A percentile compares a stretch with the other conserved stretches of the same genome.
phyloP scores from a whole-genome alignment of 805 yeast species.

The Barnettozyma botsteinii region DNA sequence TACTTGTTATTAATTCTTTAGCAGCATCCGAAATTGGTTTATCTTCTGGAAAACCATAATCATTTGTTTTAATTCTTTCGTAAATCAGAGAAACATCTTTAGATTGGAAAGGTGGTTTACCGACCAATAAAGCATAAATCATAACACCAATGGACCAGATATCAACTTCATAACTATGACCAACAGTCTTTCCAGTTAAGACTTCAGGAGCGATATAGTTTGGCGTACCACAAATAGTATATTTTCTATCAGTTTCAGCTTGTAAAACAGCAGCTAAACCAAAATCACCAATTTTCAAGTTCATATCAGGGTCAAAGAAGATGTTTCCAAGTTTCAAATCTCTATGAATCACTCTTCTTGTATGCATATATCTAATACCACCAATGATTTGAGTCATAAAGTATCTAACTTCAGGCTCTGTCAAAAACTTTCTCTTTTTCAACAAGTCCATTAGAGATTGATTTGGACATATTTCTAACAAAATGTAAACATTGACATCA shows the following conservation, averaged over 20 bases:
- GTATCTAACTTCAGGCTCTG: slow-evolving; percentile 87
- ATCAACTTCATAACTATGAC: slow-evolving; percentile 93
- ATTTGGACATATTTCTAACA: slow-evolving; percentile 91
- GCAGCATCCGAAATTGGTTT: slow-evolving; percentile 67
- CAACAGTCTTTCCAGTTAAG: slow-evolving; percentile 76
- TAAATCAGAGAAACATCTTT: slow-evolving; percentile 90
- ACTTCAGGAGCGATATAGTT: slow-evolving; percentile 99
- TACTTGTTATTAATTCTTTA: slow-evolving; percentile 58
- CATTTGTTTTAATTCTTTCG: slow-evolving; percentile 81
- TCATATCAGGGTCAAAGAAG: slow-evolving; percentile 90
- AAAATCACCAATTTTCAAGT: slow-evolving; percentile 93
- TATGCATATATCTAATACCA: slow-evolving; percentile 88
- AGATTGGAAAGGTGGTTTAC: slow-evolving; percentile 97
- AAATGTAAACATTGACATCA: slow-evolving; percentile 85
- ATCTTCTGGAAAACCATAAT: slow-evolving; percentile 71
- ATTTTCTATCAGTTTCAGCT: slow-evolving; percentile 64
- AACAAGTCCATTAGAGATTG: slow-evolving; percentile 91
- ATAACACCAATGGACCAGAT: slow-evolving; percentile 98
- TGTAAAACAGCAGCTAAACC: slow-evolving; percentile 96
- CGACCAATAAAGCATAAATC: slow-evolving; percentile 86
- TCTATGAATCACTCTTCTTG: slow-evolving; percentile 88
- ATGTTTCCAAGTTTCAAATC: slow-evolving; percentile 95
- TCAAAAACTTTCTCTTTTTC: slow-evolving; percentile 73
- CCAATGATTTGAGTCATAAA: slow-evolving; percentile 92
- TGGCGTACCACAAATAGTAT: slow-evolving; percentile 97